Evolutionary conservation across 1,139 yeast genomes (phyloP).

Genomic region (Saccharomyces hybrid): DNA sequence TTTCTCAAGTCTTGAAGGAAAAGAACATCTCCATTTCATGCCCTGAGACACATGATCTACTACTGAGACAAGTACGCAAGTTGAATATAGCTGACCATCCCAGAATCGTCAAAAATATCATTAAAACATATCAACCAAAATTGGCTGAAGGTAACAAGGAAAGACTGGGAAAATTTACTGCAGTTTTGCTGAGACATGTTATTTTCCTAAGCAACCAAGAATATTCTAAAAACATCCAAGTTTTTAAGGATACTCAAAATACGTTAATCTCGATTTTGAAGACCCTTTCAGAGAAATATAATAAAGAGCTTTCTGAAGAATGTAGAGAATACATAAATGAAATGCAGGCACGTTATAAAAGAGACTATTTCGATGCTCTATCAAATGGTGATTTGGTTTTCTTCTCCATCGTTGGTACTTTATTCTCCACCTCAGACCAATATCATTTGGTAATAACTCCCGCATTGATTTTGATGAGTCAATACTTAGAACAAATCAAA

Average conservation of each 20-base stretch:
- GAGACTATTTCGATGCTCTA: constrained; percentile 18
- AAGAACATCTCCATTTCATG: constrained; percentile 34
- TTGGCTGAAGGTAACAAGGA: constrained; percentile 78
- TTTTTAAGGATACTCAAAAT: constrained; percentile 35
- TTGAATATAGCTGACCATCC: constrained; percentile 42
- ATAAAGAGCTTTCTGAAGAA: constrained; percentile 51
- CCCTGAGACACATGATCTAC: constrained; percentile 53
- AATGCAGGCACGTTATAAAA: constrained; percentile 44
- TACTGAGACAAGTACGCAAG: constrained; percentile 36
- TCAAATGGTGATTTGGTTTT: constrained; percentile 48
- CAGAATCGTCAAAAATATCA: constrained; percentile 45
- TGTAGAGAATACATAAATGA: constrained; percentile 42
- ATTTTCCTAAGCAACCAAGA: constrained; percentile 42
- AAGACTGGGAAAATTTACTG: constrained; percentile 56
- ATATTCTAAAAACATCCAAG: constrained; percentile 19
- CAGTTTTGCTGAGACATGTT: constrained; percentile 57
- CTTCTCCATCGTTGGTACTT: constrained; percentile 60
- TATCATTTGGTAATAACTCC: constrained; percentile 90
- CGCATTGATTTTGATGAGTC: constrained; percentile 63
- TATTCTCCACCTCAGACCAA: constrained; percentile 92
- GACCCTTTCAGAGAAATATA: constrained; percentile 57
- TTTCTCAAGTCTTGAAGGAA: constrained; percentile 3
- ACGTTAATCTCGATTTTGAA: constrained; percentile 46
- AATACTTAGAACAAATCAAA: constrained; percentile 50
- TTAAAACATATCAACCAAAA: constrained; percentile 64